Evolutionary conservation across 345 rosid genomes (phyloP).

Genomic region (Camelina neglecta): DNA sequence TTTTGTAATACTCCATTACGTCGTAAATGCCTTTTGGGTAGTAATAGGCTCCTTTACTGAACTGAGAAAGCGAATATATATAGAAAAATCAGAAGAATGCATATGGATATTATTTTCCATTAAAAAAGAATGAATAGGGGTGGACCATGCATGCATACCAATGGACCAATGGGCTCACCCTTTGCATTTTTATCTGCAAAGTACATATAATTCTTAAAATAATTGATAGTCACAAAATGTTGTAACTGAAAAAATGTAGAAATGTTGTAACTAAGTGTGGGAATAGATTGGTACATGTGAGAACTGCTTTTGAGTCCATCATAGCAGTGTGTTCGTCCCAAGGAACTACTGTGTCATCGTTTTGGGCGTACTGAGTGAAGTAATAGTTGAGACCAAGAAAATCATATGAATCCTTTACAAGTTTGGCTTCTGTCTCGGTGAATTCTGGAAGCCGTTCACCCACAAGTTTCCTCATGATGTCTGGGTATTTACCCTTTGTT

Average conservation of each 20-base stretch:
- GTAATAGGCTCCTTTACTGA: not conserved
- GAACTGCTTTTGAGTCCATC: not conserved
- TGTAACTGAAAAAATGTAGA: not conserved
- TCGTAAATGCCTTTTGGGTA: slow-evolving; percentile 27
- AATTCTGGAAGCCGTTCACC: slow-evolving; percentile 34
- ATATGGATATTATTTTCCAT: too few species aligned
- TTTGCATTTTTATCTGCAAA: not conserved
- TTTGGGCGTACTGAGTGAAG: slow-evolving; percentile 29
- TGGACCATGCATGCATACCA: slow-evolving; percentile 22
- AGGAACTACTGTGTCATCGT: not conserved
- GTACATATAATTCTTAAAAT: not conserved
- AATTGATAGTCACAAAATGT: not conserved
- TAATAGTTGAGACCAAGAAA: slow-evolving; percentile 44
- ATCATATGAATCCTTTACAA: slow-evolving; percentile 36
- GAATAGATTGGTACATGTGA: not conserved
- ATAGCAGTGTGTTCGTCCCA: not conserved
- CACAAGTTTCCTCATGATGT: slow-evolving; percentile 21
- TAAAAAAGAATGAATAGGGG: not conserved
- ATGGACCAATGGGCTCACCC: slow-evolving; percentile 16
- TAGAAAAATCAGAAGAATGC: too few species aligned
- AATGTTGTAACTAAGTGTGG: not conserved
- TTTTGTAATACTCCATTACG: slow-evolving; percentile 19
- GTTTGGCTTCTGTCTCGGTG: not conserved
- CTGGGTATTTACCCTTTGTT: slow-evolving; percentile 37
- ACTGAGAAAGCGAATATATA: slow-evolving; percentile 21